A percentile compares a stretch with the other conserved stretches of the same genome.
Evolutionary conservation across 306 rosid species (phyloP).

Genomic region (Delonix regia): DNA sequence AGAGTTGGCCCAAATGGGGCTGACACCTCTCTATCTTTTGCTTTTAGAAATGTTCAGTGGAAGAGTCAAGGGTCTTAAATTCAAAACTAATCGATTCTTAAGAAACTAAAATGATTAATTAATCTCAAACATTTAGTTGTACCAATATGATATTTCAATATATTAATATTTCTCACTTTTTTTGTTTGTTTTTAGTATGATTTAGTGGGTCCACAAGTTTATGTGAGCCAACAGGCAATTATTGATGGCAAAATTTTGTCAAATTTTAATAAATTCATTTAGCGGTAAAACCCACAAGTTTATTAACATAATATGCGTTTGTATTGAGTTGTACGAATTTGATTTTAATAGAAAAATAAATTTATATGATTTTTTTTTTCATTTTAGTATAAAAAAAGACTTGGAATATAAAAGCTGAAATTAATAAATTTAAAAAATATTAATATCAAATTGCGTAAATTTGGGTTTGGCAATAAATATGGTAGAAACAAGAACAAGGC

Average conservation of each 20-base stretch:
- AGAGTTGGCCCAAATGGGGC: constrained; percentile 44
- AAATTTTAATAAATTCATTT: neutral
- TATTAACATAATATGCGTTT: too few species aligned
- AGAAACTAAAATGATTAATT: constrained; percentile 20
- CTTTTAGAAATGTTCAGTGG: constrained; percentile 61
- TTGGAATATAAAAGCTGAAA: too few species aligned
- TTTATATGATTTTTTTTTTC: too few species aligned
- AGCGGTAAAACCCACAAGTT: too few species aligned
- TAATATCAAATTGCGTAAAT: too few species aligned
- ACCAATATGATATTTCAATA: constrained; percentile 9
- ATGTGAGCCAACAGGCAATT: neutral
- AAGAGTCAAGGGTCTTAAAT: constrained; percentile 71
- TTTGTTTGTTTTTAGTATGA: neutral
- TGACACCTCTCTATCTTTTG: constrained; percentile 36
- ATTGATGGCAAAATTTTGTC: neutral
- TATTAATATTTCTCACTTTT: neutral
- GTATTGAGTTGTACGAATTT: too few species aligned
- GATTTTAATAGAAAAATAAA: too few species aligned
- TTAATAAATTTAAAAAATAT: too few species aligned
- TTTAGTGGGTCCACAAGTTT: constrained; percentile 27
- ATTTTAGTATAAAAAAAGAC: too few species aligned
- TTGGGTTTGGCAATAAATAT: too few species aligned
- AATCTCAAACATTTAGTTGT: constrained; percentile 21
- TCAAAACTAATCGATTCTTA: constrained; percentile 50
- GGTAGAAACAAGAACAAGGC: too few species aligned